Base-by-base conservation (phyloP, 2,329 filamentous ascomycete genomes). In the Colletotrichum siamense region DNA sequence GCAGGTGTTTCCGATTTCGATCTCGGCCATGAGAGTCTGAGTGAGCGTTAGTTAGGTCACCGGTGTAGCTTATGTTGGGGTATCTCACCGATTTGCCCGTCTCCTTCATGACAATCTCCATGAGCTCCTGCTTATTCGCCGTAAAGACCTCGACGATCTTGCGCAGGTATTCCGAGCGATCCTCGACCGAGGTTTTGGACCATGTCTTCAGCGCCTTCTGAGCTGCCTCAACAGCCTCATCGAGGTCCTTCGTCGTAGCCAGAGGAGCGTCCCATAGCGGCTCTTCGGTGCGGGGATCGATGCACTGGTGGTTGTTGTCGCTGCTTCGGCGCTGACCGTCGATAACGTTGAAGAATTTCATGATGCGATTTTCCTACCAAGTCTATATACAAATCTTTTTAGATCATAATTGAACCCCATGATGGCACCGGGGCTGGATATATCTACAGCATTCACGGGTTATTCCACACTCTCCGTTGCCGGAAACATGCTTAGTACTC, bases 61-160 rank as follows among this genome's bases (percentile, higher is more conserved):
- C 2, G 15, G 3, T 6, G 1, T 12, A 6, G 6, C 6, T 22
- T 4, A 10, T 24, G 12, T 4, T 4, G 30, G 6, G n/a, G 7
- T 7, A 26, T 12, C 71, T 79, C 78, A 87, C 83, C 8, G 89
- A 89, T 80, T 91, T 91, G n/a, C 90, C 89, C 28, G 87, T 88
- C 81, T 91, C 89, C 69, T 82, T 84, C 78, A 84, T 85, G 52
- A 91, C 81, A 12, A 91, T 82, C 49, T 85, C 83, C 16, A 84
- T 81, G 64, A 92, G 83, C 66, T 88, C 85, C 1, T 86, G 83
- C 8, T 83, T 80, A 61, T 89, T 83, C 6, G 83, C 81, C 44
- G 83, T 80, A 24, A 90, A 80, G 13, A 83, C 81, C 16, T 87
- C 84, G 49, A 85, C 84, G 30, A 89, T 82, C 65, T 84, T 84